Evolutionary conservation across 768 basidiomycete genomes (phyloP), one percentile per base, ranked within the genome.

Genomic region (Cystobasidium tubakii): DNA sequence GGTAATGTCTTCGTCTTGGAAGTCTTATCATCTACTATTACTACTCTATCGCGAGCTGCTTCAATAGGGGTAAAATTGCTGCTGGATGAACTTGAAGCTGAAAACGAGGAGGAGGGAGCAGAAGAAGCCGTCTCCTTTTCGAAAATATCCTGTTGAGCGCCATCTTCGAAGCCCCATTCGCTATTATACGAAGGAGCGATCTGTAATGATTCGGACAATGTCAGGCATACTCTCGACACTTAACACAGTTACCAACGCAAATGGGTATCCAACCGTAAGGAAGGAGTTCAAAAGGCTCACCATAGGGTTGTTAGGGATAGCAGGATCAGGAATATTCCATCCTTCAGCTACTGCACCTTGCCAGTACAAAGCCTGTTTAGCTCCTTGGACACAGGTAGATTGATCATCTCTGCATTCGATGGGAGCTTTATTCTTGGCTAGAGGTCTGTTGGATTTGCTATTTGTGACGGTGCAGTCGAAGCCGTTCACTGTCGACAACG

Each of bases 81-180:
- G 29, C 33, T n/a, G n/a, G n/a, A 33, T 33, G 66, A 15, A 13
- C 12, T 67, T 46, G 66, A 46, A 9, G 50, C 7, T 4, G 66
- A 2, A n/a, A 44, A 46, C 3, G 25, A 2, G 44, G 44, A 50
- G 27, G 66, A 67, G 17, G 66, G 17, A 34, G 43, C 9, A 21
- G 66, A 66, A 17, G 65, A 12, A 27, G 3, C n/a, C 62, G 62
- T 31, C 62, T 66, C 60, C 53, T 29, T 23, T 31, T 53, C 81
- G 79, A 90, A 90, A 74, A 90, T 89, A 79, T 90, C 88, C 66
- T 85, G 79, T 79, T 92, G 90, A 0, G 89, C 82, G 10, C 90
- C 89, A 78, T 91, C 87, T 12, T 75, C 73, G 80, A 89, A 91
- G 78, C 88, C 87, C 83, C 89, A 90, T 17, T 86, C 81, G 74